These are phyloP conservation scores for Prunus mira DNA, from an alignment of 306 rosid species.

Conservation along the genomic window DNA sequence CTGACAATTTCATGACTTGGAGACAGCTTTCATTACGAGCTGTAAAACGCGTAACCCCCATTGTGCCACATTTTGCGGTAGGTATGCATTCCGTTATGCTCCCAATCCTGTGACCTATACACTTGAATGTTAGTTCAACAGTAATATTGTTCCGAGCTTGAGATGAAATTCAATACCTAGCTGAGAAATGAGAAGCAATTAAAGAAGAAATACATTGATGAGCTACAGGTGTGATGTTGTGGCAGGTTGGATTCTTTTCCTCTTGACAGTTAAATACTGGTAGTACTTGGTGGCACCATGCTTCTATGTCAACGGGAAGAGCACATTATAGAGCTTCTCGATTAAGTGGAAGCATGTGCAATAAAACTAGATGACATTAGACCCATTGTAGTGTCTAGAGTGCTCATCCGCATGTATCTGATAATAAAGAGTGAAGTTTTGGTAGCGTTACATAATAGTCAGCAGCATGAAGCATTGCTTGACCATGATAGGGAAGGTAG, in stretches of 20 bases:
- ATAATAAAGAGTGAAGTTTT: no score
- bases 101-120: background rate
- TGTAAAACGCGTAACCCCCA: background rate
- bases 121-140: background rate
- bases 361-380: background rate
- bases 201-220: background rate
- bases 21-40: background rate
- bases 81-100: background rate
- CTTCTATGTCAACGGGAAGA: background rate
- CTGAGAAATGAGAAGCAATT: background rate
- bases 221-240: background rate
- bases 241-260: background rate
- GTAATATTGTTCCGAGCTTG: background rate
- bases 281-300: background rate
- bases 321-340: background rate
- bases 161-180: background rate
- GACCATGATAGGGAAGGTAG: background rate
- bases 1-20: background rate
- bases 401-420: no score
- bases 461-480: background rate
- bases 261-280: background rate
- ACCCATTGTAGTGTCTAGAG: background rate
- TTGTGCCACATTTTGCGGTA: background rate
- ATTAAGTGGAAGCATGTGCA: background rate
- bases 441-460: background rate